Evolutionary conservation across 768 basidiomycete species (phyloP).

Genomic region (Trametopsis cervina): DNA sequence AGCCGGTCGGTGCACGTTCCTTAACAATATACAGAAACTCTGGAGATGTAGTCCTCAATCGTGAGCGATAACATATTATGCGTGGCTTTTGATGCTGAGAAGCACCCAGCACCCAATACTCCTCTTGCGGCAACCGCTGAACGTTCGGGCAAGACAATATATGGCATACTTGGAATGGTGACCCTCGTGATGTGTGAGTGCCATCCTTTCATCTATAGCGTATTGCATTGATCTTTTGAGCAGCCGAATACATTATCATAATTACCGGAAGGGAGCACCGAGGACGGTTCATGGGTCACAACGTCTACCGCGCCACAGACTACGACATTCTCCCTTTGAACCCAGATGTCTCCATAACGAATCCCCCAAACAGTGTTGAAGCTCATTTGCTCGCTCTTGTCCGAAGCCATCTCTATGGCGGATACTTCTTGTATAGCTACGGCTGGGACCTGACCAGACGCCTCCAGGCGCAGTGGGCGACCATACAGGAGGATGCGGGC

Average conservation of each 20-base stretch:
- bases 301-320: conserved; percentile 84
- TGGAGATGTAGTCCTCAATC: conserved; percentile 68
- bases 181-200: conserved; percentile 66
- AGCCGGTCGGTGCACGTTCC: conserved; percentile 53
- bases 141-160: conserved; percentile 57
- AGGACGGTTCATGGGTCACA: conserved; percentile 75
- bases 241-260: conserved; percentile 92
- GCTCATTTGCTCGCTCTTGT: conserved; percentile 81
- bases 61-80: conserved; percentile 30
- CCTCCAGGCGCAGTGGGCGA: conserved; percentile 74
- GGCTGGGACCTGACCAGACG: conserved; percentile 84
- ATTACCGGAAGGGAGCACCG: conserved; percentile 77
- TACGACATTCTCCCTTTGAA: conserved; percentile 89
- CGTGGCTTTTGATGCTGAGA: neutral
- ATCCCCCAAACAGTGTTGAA: conserved; percentile 81
- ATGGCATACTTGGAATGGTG: conserved; percentile 72
- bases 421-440: conserved; percentile 88
- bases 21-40: conserved; percentile 67
- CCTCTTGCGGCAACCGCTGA: conserved; percentile 47
- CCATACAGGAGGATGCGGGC: conserved; percentile 40
- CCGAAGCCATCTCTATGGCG: conserved; percentile 71
- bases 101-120: conserved; percentile 42
- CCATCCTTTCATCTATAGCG: neutral
- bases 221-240: neutral
- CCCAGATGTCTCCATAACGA: conserved; percentile 55